Evolutionary conservation across 1,284 basidiomycete genomes (phyloP), one percentile per base, ranked within the genome.

Genomic region (Athelia psychrophila): DNA sequence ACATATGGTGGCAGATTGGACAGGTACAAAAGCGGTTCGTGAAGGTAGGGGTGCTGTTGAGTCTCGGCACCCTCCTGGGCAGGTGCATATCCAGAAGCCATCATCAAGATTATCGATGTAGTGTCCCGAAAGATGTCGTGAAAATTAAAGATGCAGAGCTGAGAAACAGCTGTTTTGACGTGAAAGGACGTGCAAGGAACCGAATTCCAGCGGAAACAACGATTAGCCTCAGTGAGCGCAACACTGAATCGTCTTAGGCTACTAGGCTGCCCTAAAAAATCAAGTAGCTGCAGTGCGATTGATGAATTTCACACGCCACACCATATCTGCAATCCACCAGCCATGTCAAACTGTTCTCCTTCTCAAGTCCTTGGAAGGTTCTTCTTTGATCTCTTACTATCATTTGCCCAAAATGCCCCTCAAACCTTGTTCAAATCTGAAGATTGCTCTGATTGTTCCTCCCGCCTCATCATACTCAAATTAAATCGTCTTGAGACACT

Each of bases 21-120:
- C 65, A 92, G 84, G 71, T 91, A 86, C 46, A 92, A 75, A 56
- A 88, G 63, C 25, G 89, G 87, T 62, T 91, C 88, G 63, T 86
- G 84, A 58, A 92, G 79, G 71, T 88, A 91, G 38, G 89, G 89
- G 62, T 92, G 89, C 49, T 72, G 71, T 50, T 71, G 64, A 12
- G 65, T 66, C 32, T 56, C 60, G 27, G 30, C 18, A 47, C 66
- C 60, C 54, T 49, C 38, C 38, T 64, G 27, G 18, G 60, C 56
- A 44, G 69, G 69, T 45, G 57, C 55, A 58, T 70, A 71, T 68
- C 68, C 66, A 49, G 66, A 68, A 51, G 66, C 67, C 66, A 68
- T 68, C 69, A 50, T 50, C 56, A 30, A 30, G 67, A 65, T 61
- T 54, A 69, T 66, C 66, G 56, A 57, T 27, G 25, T 35, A 38